Evolutionary conservation across 208 protist species (phyloP), one percentile per base, ranked within the genome.

Genomic region (Acanthamoeba triangularis): DNA sequence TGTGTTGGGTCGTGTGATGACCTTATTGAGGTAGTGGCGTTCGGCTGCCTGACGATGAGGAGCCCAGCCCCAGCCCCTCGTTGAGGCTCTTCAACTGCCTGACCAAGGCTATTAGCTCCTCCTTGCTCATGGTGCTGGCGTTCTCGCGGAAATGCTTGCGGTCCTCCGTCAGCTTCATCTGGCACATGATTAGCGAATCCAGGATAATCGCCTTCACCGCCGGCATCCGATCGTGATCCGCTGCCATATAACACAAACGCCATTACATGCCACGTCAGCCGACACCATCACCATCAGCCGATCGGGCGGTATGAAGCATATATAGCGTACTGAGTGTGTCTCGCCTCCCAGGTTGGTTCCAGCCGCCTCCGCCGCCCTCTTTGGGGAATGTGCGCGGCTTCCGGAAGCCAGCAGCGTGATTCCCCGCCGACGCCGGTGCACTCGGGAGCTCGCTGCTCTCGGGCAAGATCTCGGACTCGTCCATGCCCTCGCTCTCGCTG

Each of bases 401-500:
- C 23, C 59, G 13, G 59, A 63, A n/a, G 59, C 14, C 65, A 37
- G 65, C 35, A 10, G 33, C 8, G 65, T 74, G 49, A 14, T 0
- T 14, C 0, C 0, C 37, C 25, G 25, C 20, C 14, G 72, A 52
- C 11, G 35, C 18, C 37, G 3, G 7, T 6, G 37, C 28, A 13
- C n/a, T 41, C 11, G 33, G 20, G n/a, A n/a, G 59, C 16, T 82
- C 72, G 33, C 72, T 20, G 41, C 37, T 28, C 33, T 82, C 72
- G 23, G 72, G 72, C 18, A 82, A 52, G 16, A 82, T 82, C 37
- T 82, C 72, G 72, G 72, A 82, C 25, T 82, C 72, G 41, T 82
- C 72, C 16, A 82, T n/a, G 37, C 41, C 33, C 41, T 82, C 72
- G 41, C 37, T 49, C 23, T 82, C 72, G 25, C 80, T 88, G 4